phyloP scores from a whole-genome alignment of 108 stramenopile genomes.

The Stephanodiscus triporus region DNA sequence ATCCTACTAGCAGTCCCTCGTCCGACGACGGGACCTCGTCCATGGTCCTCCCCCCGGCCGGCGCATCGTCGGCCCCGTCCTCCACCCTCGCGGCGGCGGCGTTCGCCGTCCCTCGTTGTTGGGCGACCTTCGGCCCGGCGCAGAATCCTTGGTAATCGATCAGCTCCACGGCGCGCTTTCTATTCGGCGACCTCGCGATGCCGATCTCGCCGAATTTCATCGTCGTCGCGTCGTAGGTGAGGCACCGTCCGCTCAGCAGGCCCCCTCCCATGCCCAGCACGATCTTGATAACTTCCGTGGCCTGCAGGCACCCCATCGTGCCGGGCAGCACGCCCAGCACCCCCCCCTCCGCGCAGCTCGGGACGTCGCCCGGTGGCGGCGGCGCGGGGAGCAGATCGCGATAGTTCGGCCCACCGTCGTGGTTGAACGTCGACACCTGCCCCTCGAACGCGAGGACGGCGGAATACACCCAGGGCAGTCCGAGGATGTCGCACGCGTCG shows the following conservation, averaged over 20 bases:
- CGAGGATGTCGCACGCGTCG: conserved; percentile 89
- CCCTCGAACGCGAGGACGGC: conserved; percentile 96
- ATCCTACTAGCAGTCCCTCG: too few species aligned
- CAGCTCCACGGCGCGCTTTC: conserved; percentile 58
- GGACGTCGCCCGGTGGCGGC: conserved; percentile 92
- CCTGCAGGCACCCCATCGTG: conserved; percentile 94
- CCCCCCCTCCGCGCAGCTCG: conserved; percentile 95
- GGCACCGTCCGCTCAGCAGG: conserved; percentile 70
- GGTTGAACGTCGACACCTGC: conserved; percentile 87
- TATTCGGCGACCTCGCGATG: conserved; percentile 44
- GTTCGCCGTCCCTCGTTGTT: conserved; percentile 5
- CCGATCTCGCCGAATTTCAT: conserved; percentile 84
- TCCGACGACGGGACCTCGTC: conserved; percentile 61
- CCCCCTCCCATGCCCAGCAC: conserved; percentile 67
- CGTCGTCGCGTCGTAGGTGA: conserved; percentile 84
- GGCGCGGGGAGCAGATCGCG: conserved; percentile 89
- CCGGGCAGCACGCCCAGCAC: conserved; percentile 95
- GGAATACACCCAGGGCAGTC: conserved; percentile 88
- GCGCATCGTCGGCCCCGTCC: conserved; percentile 10
- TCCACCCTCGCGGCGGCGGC: conserved; percentile 21
- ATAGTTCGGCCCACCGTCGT: conserved; percentile 83
- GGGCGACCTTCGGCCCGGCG: conserved; percentile 63
- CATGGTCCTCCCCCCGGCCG: conserved; percentile 71
- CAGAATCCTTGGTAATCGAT: conserved; percentile 92
- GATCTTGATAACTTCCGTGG: conserved; percentile 90